A percentile compares a stretch with the other conserved stretches of the same genome.
phyloP scores from a whole-genome alignment of 768 basidiomycete species.

The Mycena rebaudengoi region DNA sequence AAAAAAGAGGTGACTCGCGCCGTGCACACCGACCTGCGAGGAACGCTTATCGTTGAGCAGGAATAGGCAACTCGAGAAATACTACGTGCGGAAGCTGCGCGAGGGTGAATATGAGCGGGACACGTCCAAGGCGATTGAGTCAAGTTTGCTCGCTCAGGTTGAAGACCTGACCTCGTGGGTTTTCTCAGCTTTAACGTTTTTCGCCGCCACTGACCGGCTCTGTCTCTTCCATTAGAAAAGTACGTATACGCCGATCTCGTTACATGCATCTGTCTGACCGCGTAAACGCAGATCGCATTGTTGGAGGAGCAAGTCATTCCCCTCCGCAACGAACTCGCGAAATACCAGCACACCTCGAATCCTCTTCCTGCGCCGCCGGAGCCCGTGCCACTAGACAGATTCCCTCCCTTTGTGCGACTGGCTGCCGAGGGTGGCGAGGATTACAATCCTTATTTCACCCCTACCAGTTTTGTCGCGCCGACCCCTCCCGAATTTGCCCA shows the following conservation, averaged over 20 bases:
- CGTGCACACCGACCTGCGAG: background rate
- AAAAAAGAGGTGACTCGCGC: background rate
- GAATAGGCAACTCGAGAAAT: no score
- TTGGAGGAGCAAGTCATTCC: conserved; percentile 46
- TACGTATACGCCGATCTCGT: background rate
- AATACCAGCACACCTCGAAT: conserved; percentile 47
- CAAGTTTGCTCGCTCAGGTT: conserved; percentile 11
- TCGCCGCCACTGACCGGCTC: background rate
- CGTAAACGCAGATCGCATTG: conserved; percentile 30
- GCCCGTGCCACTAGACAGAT: conserved; percentile 55
- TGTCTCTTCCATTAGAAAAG: conserved; percentile 25
- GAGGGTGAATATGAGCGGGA: conserved; percentile 2
- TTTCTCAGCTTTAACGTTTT: background rate
- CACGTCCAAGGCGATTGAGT: conserved; percentile 17
- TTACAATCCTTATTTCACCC: conserved; percentile 16
- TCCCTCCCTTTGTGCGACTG: conserved; percentile 51
- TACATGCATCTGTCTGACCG: background rate
- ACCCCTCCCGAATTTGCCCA: no score
- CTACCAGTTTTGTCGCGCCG: no score
- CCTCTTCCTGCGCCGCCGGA: conserved; percentile 67
- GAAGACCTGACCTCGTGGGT: conserved; percentile 14
- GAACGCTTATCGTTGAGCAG: background rate
- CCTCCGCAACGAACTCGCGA: conserved; percentile 40
- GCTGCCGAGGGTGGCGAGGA: conserved; percentile 28
- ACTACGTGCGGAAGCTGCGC: background rate